Evolutionary conservation across 495 filamentous ascomycete genomes (phyloP), one percentile per base, ranked within the genome.

Genomic region (Hapsidospora chrysogenum): DNA sequence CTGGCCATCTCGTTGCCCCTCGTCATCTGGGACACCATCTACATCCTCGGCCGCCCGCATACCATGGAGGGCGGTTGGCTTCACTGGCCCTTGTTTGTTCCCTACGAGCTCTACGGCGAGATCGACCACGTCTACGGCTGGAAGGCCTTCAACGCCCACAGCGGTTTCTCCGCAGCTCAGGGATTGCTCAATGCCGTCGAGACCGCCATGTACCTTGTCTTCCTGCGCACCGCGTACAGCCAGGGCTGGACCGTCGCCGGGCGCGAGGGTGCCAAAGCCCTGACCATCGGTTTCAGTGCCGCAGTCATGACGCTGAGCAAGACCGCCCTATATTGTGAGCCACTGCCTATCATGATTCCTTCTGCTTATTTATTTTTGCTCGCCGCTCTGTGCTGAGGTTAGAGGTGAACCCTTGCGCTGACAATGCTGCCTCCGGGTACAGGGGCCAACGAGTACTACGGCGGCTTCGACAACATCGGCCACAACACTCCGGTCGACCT

Each of bases 121-220:
- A 61, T 93, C 37, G 87, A 96, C 50, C 66, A 84, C 51, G 63
- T 86, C 22, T 96, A 96, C 56, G 83, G 85, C 17, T 78, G 68
- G 67, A 78, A 78, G 44, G 77, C 81, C 6, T 85, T 66, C 52
- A 57, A 81, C 38, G 70, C 64, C 35, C 53, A 60, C 21, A 78
- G 78, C 52, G 85, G 85, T 1, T 94, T 89, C 50, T 81, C 84
- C 0, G 69, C 64, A 10, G 84, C 85, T 41, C 85, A 92, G 63
- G 66, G 67, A 10, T 34, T 61, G 2, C 34, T 92, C 52, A 96
- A 94, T 46, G 41, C 77, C 1, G 33, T 84, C 40, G 87, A 96
- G 65, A 74, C 66, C 7, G 39, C 61, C 26, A 63, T 74, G 33
- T 93, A 93, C 51, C 29, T 74, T 17, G 48, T 76, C 26, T 70